These are phyloP conservation scores for Dichotomocladium elegans DNA, from an alignment of 371 early-diverging fungal species.

Conservation along the genomic window DNA sequence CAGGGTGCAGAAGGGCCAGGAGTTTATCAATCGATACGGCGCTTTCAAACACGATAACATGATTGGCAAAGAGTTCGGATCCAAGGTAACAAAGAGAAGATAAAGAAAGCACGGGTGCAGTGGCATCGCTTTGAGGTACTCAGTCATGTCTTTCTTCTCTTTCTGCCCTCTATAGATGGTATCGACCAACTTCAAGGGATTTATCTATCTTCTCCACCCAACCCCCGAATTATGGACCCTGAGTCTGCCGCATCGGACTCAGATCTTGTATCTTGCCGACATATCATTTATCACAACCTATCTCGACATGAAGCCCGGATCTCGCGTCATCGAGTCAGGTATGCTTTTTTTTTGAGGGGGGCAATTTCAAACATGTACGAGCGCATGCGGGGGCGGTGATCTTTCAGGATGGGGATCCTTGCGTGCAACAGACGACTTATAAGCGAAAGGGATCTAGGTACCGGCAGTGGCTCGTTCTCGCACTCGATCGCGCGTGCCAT, in stretches of 20 bases:
- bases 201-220: slow-evolving; percentile 85
- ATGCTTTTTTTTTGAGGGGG: neutral
- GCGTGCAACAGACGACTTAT: too few species aligned
- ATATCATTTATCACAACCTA: slow-evolving; percentile 81
- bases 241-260: slow-evolving; percentile 91
- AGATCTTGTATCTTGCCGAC: slow-evolving; percentile 92
- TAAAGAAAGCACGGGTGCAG: too few species aligned
- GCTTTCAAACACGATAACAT: slow-evolving; percentile 74
- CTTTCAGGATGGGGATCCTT: too few species aligned
- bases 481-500: slow-evolving; percentile 89
- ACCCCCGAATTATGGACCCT: slow-evolving; percentile 96
- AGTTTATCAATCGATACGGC: slow-evolving; percentile 76
- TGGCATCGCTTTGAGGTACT: neutral
- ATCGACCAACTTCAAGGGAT: slow-evolving; percentile 74
- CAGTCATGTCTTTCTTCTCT: neutral
- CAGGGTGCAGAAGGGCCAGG: slow-evolving; percentile 50
- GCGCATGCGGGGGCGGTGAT: too few species aligned
- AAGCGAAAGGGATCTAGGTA: slow-evolving; percentile 60
- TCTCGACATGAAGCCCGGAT: slow-evolving; percentile 85
- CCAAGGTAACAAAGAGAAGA: slow-evolving; percentile 47
- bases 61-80: slow-evolving; percentile 84
- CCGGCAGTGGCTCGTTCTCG: slow-evolving; percentile 95
- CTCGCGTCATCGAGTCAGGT: slow-evolving; percentile 88
- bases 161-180: slow-evolving; percentile 53
- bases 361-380: neutral